These are phyloP conservation scores for Mycocentrospora acerina DNA, from an alignment of 2,329 filamentous ascomycete species.

Conservation along the genomic window DNA sequence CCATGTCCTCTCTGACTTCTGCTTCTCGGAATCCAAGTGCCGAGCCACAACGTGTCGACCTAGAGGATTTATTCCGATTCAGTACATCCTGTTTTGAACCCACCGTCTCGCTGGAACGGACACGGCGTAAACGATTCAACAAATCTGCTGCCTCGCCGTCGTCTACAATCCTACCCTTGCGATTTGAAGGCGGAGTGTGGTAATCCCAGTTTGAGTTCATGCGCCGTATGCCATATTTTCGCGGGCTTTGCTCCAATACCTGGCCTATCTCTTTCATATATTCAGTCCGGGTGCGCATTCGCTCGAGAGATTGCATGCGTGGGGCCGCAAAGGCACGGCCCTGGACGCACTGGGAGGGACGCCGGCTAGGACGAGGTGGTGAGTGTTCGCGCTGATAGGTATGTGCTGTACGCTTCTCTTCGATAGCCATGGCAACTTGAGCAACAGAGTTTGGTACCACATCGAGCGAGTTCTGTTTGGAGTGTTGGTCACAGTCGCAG, in stretches of 20 bases:
- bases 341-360: slow-evolving; percentile 46
- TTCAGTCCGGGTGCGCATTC: slow-evolving; percentile 44
- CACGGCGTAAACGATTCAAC: slow-evolving; percentile 29
- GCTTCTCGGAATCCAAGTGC: slow-evolving; percentile 40
- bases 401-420: slow-evolving; percentile 49
- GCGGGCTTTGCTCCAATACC: slow-evolving; percentile 47
- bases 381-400: slow-evolving; percentile 22
- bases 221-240: slow-evolving; percentile 40
- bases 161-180: slow-evolving; percentile 33
- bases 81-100: slow-evolving; percentile 20
- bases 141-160: slow-evolving; percentile 34
- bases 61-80: slow-evolving; percentile 22
- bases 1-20: slow-evolving; percentile 40
- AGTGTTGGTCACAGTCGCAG: slow-evolving; percentile 9
- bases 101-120: slow-evolving; percentile 36
- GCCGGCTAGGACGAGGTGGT: slow-evolving; percentile 31
- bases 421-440: slow-evolving; percentile 57
- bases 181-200: slow-evolving; percentile 37
- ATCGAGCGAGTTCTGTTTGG: slow-evolving; percentile 54
- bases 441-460: slow-evolving; percentile 58
- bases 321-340: slow-evolving; percentile 57
- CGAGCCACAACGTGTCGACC: slow-evolving; percentile 23
- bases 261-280: slow-evolving; percentile 46
- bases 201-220: slow-evolving; percentile 34
- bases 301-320: slow-evolving; percentile 53